These are phyloP conservation scores for Aleurites moluccanus DNA, from an alignment of 441 rosid species.

Conservation along the genomic window DNA sequence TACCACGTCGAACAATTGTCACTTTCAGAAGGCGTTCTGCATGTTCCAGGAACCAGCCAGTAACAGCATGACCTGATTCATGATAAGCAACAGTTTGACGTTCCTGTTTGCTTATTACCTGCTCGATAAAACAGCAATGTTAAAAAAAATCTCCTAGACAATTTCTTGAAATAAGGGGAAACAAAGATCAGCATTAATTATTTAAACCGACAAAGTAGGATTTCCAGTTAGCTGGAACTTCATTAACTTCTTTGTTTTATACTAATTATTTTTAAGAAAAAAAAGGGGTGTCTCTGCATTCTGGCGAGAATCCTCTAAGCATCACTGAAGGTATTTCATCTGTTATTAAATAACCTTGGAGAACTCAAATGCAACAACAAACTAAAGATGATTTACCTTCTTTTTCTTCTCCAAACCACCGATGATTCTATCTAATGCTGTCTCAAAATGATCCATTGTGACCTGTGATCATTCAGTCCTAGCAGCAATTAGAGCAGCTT, in stretches of 20 bases:
- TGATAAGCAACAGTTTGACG: slow-evolving; percentile 58
- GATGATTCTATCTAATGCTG: slow-evolving; percentile 63
- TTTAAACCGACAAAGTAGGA: background rate
- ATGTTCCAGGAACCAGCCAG: slow-evolving; percentile 70
- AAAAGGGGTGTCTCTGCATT: background rate
- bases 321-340: background rate
- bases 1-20: slow-evolving; percentile 65
- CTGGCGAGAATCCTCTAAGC: background rate
- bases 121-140: slow-evolving; percentile 19
- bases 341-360: background rate
- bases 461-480: slow-evolving; percentile 48
- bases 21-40: slow-evolving; percentile 67
- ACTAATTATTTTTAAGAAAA: background rate
- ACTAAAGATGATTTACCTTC: slow-evolving; percentile 35
- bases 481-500: slow-evolving; percentile 75
- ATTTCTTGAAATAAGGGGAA: background rate
- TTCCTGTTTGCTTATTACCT: slow-evolving; percentile 75
- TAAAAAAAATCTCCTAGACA: background rate
- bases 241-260: background rate
- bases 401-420: slow-evolving; percentile 81
- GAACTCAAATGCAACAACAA: background rate
- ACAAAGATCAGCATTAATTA: background rate
- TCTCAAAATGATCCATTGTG: slow-evolving; percentile 64
- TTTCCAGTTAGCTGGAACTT: background rate
- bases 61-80: slow-evolving; percentile 72